Evolutionary conservation across 495 filamentous ascomycete genomes (phyloP), one percentile per base, ranked within the genome.

Genomic region (Massariosphaeria phaeospora): DNA sequence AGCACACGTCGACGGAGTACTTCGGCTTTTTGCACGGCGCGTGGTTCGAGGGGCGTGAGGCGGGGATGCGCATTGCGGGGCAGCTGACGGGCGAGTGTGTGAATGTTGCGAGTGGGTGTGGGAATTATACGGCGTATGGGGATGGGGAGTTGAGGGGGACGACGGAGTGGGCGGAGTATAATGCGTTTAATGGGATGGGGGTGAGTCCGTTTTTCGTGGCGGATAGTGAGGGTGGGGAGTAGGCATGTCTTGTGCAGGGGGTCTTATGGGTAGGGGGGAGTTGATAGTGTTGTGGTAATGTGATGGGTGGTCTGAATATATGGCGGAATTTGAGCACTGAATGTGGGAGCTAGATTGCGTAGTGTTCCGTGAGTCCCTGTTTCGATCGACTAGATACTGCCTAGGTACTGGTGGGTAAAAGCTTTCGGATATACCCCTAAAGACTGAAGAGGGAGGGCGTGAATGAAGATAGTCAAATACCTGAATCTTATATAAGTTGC

Each of bases 1-100:
- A 89, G 61, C 80, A 82, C 23, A 86, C 83, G 0, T 85, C 80
- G 54, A 70, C 79, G 11, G 73, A 81, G 67, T 86, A 84, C 59
- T 89, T 79, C 69, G 85, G 85, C 0, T 88, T 85, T 66, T 65
- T 89, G 68, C 85, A 89, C 17, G 83, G 81, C 1, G 78, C 79
- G 3, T 87, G 73, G 69, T 81, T 76, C 34, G 82, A 85, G 66
- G 84, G 84, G 0, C 69, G 72, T 18, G 71, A 76, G 40, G 80
- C 72, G 0, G 82, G 76, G 1, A 60, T 70, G 54, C 64, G 71
- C 17, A 75, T 84, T 46, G 81, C 77, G 6, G 69, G 75, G 18
- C 62, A 76, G 23, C 46, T 64, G 7, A 56, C 55, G 2, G 62
- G 52, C 24, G 36, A 55, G 15, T 68, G 65, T 36, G 46, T 36